Evolutionary conservation across 1,284 basidiomycete species (phyloP), one percentile per base, ranked within the genome.

Genomic region (Trichosporon faecale): DNA sequence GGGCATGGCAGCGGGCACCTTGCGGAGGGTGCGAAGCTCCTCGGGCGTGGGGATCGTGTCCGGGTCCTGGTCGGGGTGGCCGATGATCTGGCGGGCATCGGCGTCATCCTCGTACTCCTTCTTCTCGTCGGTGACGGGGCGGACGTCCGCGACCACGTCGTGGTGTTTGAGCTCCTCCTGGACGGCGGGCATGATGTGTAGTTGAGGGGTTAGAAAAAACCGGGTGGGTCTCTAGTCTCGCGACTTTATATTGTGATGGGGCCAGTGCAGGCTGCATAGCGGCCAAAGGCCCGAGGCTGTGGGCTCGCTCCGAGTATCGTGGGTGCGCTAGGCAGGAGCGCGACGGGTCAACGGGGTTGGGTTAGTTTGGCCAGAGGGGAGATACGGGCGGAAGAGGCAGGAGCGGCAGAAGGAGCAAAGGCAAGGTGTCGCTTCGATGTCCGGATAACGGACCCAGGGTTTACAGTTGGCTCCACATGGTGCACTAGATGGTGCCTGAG

Each of bases 41-140:
- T 73, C 72, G 8, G 63, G 33, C 33, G 72, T 68, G 33, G 72
- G 72, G 63, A 70, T 44, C 40, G 66, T 66, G 31, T 66, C 65
- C 9, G 65, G 65, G 46, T 66, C 65, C 57, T 61, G 57, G 57
- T 61, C 57, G 27, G 57, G 57, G 57, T 61, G 57, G 27, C 63
- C 63, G 64, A 52, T 4, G 68, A 29, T 40, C 14, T 65, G 52
- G 18, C 37, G 49, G 37, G 49, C 35, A 14, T 65, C 64, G 52
- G 29, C 49, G 29, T 64, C 33, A 12, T 44, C 46, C 1, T 37
- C 27, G 29, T 4, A 2, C 4, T 21, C 49, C 52, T 29, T 27
- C 64, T 65, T 65, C 55, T 68, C 37, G 49, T 66, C 66, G 31
- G 11, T 18, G 65, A 49, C 44, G 44, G 31, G 21, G 63, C 31